A percentile compares a stretch with the other conserved stretches of the same genome.
These are phyloP conservation scores for Termitomyces sp. DNA, from an alignment of 768 basidiomycete species.

Conservation along the genomic window DNA sequence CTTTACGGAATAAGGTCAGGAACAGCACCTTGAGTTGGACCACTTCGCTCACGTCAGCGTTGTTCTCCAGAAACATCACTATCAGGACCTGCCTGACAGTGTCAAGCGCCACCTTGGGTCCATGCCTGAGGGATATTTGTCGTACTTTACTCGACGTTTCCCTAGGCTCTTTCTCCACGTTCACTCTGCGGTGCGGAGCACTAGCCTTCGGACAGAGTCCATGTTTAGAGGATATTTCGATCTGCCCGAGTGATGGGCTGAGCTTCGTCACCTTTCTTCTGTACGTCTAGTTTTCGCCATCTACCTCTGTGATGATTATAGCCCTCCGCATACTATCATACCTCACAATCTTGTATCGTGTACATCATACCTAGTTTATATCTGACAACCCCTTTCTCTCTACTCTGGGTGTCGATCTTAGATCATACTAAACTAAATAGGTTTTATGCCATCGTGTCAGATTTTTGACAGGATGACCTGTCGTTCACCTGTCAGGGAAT, in stretches of 20 bases:
- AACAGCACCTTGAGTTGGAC: not conserved
- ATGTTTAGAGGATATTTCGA: constrained; percentile 93
- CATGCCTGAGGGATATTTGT: constrained; percentile 88
- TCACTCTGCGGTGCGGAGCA: constrained; percentile 71
- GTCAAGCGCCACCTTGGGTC: constrained; percentile 85
- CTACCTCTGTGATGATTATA: not conserved
- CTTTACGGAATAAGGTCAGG: constrained; percentile 89
- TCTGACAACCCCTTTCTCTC: not conserved
- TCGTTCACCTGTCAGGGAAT: not conserved
- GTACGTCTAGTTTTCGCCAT: not conserved
- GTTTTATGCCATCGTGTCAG: not conserved
- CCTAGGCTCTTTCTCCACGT: constrained; percentile 91
- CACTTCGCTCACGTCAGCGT: not conserved
- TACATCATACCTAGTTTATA: constrained; percentile 1
- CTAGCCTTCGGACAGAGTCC: constrained; percentile 71
- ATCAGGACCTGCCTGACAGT: constrained; percentile 92
- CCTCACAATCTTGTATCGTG: not conserved
- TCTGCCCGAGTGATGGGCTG: constrained; percentile 28
- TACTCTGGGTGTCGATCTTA: not conserved
- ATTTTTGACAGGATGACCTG: not conserved
- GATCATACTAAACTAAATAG: not conserved
- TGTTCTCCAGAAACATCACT: constrained; percentile 81
- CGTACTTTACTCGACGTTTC: constrained; percentile 92
- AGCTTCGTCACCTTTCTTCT: not conserved
- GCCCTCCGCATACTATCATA: not conserved